These are phyloP conservation scores for Cantharellus cinnabarinus DNA, from an alignment of 768 basidiomycete species.

Conservation along the genomic window DNA sequence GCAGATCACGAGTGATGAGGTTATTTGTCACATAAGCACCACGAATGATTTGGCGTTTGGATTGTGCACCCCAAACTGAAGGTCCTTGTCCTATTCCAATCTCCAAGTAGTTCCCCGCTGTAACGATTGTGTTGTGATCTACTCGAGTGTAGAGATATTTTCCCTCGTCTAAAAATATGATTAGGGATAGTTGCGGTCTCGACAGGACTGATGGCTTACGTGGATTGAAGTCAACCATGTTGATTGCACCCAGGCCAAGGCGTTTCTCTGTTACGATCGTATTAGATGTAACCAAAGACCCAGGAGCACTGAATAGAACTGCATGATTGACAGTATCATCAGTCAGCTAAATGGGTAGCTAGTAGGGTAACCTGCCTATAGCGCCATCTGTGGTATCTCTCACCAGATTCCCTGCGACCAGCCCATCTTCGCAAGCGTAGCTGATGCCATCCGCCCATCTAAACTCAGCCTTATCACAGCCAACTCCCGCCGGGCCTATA, in stretches of 20 bases:
- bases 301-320: conserved; percentile 11
- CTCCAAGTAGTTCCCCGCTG: conserved; percentile 10
- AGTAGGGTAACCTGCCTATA: conserved; percentile 6
- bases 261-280: conserved; percentile 10
- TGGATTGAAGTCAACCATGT: conserved; percentile 12
- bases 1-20: conserved; percentile 8
- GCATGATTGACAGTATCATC: background rate
- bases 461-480: conserved; percentile 4
- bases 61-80: conserved; percentile 9
- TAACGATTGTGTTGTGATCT: conserved; percentile 11
- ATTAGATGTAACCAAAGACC: conserved; percentile 11
- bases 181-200: background rate
- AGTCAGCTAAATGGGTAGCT: background rate
- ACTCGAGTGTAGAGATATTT: conserved; percentile 11
- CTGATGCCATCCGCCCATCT: conserved; percentile 12
- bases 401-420: conserved; percentile 12
- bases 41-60: conserved; percentile 7
- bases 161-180: conserved; percentile 7
- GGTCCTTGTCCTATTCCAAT: conserved; percentile 12
- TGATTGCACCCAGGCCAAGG: conserved; percentile 11
- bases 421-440: conserved; percentile 10
- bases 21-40: conserved; percentile 11
- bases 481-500: conserved; percentile 11
- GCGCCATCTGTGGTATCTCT: conserved; percentile 12
- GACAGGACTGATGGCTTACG: conserved; percentile 4